phyloP scores from a whole-genome alignment of 2,329 filamentous ascomycete species.

The Anisogramma anomala region DNA sequence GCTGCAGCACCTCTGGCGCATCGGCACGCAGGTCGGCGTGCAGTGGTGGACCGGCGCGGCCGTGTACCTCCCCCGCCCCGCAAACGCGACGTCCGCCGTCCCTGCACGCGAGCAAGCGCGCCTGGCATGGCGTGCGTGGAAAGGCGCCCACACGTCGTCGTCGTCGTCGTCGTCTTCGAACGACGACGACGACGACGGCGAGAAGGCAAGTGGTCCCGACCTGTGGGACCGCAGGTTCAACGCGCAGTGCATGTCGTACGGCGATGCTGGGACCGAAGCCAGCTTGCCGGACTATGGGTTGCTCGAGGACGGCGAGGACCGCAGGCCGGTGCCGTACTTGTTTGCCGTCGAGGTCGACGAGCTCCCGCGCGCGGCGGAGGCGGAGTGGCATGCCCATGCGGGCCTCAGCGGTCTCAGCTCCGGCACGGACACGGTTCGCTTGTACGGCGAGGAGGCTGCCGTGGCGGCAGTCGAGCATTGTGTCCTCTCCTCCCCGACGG shows the following conservation, averaged over 20 bases:
- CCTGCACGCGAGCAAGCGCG: conserved; percentile 24
- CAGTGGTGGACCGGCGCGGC: conserved; percentile 65
- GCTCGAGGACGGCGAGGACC: conserved; percentile 24
- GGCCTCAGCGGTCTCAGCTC: conserved; percentile 36
- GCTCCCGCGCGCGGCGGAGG: conserved; percentile 58
- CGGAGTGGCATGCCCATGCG: conserved; percentile 74
- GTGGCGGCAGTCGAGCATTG: conserved; percentile 3
- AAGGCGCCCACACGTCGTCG: conserved; percentile 27
- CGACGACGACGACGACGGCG: conserved; percentile 25
- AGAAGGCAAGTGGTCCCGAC: conserved; percentile 48
- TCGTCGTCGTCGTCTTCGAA: conserved; percentile 15
- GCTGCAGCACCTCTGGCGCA: conserved; percentile 80
- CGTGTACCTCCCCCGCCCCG: conserved; percentile 51
- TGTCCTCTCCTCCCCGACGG: background rate
- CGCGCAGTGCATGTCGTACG: conserved; percentile 33
- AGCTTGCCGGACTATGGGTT: conserved; percentile 41
- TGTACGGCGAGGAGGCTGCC: conserved; percentile 8
- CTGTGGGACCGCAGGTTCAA: conserved; percentile 58
- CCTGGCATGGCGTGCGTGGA: conserved; percentile 38
- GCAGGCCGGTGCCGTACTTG: conserved; percentile 46
- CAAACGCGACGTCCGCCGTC: conserved; percentile 7
- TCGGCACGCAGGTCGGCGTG: conserved; percentile 61
- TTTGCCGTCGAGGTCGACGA: conserved; percentile 66
- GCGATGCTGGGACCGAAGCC: conserved; percentile 18
- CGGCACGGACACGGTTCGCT: conserved; percentile 16